phyloP scores from a whole-genome alignment of 768 basidiomycete genomes.

The Leccinum obscurum region DNA sequence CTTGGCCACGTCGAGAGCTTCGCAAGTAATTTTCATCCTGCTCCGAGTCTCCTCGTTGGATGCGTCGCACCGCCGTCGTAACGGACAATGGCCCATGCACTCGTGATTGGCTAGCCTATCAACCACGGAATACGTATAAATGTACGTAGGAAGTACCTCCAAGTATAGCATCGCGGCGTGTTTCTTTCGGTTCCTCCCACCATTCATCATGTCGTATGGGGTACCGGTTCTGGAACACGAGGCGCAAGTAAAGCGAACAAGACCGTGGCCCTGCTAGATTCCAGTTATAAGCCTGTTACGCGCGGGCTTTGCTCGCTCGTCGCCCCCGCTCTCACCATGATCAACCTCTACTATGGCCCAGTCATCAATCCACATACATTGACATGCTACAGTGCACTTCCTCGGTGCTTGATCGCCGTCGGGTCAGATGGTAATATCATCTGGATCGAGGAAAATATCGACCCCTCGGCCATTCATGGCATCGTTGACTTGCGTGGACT shows the following conservation, averaged over 20 bases:
- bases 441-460: constrained; percentile 69
- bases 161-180: too few relatives aligned
- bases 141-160: not conserved
- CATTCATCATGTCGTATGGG: not conserved
- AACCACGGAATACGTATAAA: not conserved
- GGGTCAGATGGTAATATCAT: constrained; percentile 53
- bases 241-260: not conserved
- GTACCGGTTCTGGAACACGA: not conserved
- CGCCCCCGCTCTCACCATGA: constrained; percentile 8
- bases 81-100: not conserved
- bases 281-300: not conserved
- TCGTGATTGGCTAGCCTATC: not conserved
- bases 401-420: constrained; percentile 58
- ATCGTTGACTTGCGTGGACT: constrained; percentile 51
- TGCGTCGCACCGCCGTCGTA: not conserved
- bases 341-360: constrained; percentile 54
- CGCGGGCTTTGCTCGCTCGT: not conserved
- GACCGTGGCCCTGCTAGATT: not conserved
- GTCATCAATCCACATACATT: constrained; percentile 53
- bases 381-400: constrained; percentile 44
- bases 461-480: constrained; percentile 47
- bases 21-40: not conserved
- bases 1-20: too few relatives aligned
- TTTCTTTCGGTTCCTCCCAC: not conserved
- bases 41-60: not conserved